phyloP scores from a whole-genome alignment of 108 stramenopile species.

The Cyclotella sp. region DNA sequence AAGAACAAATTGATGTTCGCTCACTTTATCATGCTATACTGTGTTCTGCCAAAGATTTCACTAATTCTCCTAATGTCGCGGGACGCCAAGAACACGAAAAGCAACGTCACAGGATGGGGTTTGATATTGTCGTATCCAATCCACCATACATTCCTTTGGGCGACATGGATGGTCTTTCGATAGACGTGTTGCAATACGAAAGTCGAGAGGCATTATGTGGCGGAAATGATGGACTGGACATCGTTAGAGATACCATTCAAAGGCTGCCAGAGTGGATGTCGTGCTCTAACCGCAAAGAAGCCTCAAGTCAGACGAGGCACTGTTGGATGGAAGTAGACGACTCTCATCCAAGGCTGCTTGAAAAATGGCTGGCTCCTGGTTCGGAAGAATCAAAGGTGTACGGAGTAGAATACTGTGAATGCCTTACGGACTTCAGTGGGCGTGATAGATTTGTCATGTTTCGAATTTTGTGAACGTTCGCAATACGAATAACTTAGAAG shows the following conservation, averaged over 20 bases:
- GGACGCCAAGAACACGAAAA: not conserved
- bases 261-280: constrained; percentile 60
- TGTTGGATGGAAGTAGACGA: constrained; percentile 94
- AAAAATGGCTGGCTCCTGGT: constrained; percentile 42
- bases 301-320: not conserved
- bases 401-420: constrained; percentile 39
- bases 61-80: constrained; percentile 7
- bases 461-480: constrained; percentile 18
- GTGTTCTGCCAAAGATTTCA: constrained; percentile 65
- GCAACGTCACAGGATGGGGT: constrained; percentile 49
- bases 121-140: constrained; percentile 93
- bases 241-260: constrained; percentile 81
- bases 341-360: constrained; percentile 70
- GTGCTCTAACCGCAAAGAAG: not conserved
- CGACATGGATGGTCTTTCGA: constrained; percentile 73
- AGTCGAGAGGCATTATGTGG: constrained; percentile 85
- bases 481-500: no score
- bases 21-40: constrained; percentile 45
- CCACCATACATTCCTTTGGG: constrained; percentile 92
- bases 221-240: constrained; percentile 91
- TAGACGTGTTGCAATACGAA: constrained; percentile 81
- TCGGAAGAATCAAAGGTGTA: constrained; percentile 25
- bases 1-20: constrained; percentile 10
- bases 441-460: constrained; percentile 80
- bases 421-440: constrained; percentile 71